Conservation (phyloP, 2,329 filamentous ascomycete species). For the Colletotrichum musae region DNA sequence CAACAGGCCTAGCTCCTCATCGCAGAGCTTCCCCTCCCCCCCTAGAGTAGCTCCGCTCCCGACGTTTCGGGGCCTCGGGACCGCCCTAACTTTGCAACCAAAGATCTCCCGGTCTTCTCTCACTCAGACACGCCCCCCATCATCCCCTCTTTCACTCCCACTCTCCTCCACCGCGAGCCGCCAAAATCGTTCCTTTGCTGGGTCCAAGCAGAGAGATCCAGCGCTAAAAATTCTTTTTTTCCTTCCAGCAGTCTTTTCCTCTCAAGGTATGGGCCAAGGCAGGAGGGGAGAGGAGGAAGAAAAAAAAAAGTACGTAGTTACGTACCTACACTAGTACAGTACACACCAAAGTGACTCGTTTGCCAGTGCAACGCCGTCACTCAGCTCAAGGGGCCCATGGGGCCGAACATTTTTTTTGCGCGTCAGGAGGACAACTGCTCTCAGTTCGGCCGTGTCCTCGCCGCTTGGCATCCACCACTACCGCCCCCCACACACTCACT, state of each 20-base stretch:
- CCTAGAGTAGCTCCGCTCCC: slow-evolving; percentile 34
- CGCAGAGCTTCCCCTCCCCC: not conserved
- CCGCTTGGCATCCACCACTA: slow-evolving; percentile 27
- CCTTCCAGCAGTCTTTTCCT: not conserved
- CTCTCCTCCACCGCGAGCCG: slow-evolving; percentile 12
- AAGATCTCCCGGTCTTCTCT: slow-evolving; percentile 19
- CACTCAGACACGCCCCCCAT: not conserved
- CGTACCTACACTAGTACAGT: slow-evolving; percentile 7
- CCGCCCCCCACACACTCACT: not conserved
- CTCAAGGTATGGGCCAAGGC: not conserved
- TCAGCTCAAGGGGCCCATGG: slow-evolving; percentile 22
- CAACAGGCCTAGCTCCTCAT: slow-evolving; percentile 5
- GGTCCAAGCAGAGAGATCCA: not conserved
- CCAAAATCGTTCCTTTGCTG: slow-evolving; percentile 28
- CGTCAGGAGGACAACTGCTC: slow-evolving; percentile 36
- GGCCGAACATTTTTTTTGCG: slow-evolving; percentile 23
- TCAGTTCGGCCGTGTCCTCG: slow-evolving; percentile 9
- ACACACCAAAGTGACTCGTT: not conserved
- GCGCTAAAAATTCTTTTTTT: slow-evolving; percentile 9
- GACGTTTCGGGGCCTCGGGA: slow-evolving; percentile 34
- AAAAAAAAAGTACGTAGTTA: slow-evolving; percentile 23
- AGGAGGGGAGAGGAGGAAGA: too few relatives aligned
- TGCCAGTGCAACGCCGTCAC: slow-evolving; percentile 39
- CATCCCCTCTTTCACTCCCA: slow-evolving; percentile 19
- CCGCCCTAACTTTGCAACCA: slow-evolving; percentile 35